Evolutionary conservation across 2,329 filamentous ascomycete genomes (phyloP).

Genomic region (Ceratocystis diversiconidia): DNA sequence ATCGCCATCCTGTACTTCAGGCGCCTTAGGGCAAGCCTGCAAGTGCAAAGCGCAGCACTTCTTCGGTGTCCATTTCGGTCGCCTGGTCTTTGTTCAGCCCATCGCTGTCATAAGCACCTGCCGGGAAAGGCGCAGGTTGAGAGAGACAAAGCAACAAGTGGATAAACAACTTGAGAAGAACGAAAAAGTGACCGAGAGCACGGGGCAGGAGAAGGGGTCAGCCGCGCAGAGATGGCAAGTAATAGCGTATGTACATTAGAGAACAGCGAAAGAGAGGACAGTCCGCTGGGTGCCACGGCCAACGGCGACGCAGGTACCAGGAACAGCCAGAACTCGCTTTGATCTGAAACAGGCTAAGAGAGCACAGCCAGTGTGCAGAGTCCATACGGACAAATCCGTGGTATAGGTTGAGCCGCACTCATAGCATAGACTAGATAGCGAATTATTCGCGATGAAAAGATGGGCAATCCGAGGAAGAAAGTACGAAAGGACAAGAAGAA

Average conservation of each 20-base stretch:
- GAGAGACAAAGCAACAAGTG: no score
- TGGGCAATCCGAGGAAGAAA: no score
- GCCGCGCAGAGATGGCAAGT: neutral
- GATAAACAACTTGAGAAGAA: no score
- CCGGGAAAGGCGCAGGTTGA: no score
- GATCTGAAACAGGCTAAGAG: slow-evolving; percentile 2
- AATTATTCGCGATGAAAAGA: no score
- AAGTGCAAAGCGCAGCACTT: no score
- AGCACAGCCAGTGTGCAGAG: slow-evolving; percentile 2
- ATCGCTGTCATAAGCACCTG: no score
- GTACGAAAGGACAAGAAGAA: neutral
- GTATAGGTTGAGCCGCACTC: neutral
- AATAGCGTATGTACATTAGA: neutral
- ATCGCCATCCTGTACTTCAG: no score
- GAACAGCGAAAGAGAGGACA: neutral
- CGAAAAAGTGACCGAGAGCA: neutral
- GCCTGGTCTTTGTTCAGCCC: no score
- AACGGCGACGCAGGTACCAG: neutral
- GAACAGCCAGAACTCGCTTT: neutral
- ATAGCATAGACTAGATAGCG: no score
- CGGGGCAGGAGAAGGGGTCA: neutral
- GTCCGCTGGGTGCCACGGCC: neutral
- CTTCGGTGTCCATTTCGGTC: no score
- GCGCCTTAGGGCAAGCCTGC: no score
- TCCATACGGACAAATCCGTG: slow-evolving; percentile 3